Conservation (phyloP, 192 early-diverging fungal genomes). For the Backusella circina region DNA sequence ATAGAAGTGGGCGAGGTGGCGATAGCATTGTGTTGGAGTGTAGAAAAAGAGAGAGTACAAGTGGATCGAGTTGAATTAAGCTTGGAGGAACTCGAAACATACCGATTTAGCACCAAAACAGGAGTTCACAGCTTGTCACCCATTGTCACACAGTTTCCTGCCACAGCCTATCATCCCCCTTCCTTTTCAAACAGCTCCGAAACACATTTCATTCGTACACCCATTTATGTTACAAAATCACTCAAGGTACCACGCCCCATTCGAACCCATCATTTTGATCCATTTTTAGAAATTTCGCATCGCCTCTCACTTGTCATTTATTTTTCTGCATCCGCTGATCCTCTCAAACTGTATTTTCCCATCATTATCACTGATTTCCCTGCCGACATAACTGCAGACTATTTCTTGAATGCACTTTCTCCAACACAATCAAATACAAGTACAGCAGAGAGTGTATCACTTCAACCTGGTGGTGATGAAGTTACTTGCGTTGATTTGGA, state of each 20-base stretch:
- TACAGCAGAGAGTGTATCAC: neutral
- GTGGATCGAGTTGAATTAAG: slow-evolving; percentile 18
- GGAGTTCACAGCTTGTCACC: slow-evolving; percentile 20
- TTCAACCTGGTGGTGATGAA: slow-evolving; percentile 28
- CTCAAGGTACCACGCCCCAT: neutral
- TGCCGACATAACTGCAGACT: neutral
- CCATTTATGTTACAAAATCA: slow-evolving; percentile 13
- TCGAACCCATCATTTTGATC: slow-evolving; percentile 21
- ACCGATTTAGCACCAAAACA: slow-evolving; percentile 21
- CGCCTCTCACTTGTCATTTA: slow-evolving; percentile 18
- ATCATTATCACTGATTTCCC: slow-evolving; percentile 34
- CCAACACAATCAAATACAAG: neutral
- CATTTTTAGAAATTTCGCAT: slow-evolving; percentile 32
- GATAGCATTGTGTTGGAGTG: slow-evolving; percentile 27
- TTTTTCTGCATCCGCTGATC: slow-evolving; percentile 7
- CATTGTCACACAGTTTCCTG: slow-evolving; percentile 22
- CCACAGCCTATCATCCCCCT: slow-evolving; percentile 23
- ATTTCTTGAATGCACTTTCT: neutral
- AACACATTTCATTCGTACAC: slow-evolving; percentile 34
- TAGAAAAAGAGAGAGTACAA: slow-evolving; percentile 33
- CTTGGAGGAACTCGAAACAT: slow-evolving; percentile 29
- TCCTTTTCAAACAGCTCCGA: slow-evolving; percentile 22
- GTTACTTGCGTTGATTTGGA: slow-evolving; percentile 27
- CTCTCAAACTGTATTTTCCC: slow-evolving; percentile 18
- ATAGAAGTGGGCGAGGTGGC: slow-evolving; percentile 32